These are phyloP conservation scores for Limonomyces culmigenus DNA, from an alignment of 1,284 basidiomycete genomes.

Conservation along the genomic window DNA sequence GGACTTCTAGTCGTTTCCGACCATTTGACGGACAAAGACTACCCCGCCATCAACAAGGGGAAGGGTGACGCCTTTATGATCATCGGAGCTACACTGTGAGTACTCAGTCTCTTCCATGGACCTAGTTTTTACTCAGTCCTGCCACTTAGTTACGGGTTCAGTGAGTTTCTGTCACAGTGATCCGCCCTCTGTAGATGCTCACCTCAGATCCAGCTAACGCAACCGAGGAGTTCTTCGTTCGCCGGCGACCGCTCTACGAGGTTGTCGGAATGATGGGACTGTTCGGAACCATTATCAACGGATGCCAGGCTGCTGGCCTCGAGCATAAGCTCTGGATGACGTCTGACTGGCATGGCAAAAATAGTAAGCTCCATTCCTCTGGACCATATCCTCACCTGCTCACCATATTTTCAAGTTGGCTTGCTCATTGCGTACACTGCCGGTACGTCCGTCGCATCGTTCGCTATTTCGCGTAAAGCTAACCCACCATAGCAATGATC, in stretches of 20 bases:
- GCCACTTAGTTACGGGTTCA: neutral
- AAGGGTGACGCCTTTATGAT: constrained; percentile 83
- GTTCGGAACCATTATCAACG: constrained; percentile 68
- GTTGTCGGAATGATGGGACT: constrained; percentile 75
- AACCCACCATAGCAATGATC: too few species aligned
- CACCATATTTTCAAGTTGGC: constrained; percentile 30
- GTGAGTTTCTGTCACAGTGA: too few species aligned
- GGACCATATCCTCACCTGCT: constrained; percentile 5
- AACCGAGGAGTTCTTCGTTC: constrained; percentile 75
- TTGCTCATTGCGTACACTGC: constrained; percentile 59
- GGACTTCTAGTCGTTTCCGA: constrained; percentile 65
- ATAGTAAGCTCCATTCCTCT: constrained; percentile 23
- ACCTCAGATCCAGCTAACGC: constrained; percentile 60
- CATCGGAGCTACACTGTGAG: constrained; percentile 69
- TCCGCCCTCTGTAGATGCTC: neutral
- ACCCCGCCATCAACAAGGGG: constrained; percentile 40
- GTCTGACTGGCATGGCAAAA: constrained; percentile 55
- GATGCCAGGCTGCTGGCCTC: constrained; percentile 55
- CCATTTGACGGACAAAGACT: constrained; percentile 53
- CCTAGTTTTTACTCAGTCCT: neutral
- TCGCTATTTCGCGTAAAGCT: constrained; percentile 17
- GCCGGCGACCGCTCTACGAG: constrained; percentile 66
- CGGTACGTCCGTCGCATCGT: constrained; percentile 17
- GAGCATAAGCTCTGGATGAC: constrained; percentile 52
- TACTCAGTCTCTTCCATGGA: constrained; percentile 42